Percentiles rank a stretch among this genome's conserved stretches.
Evolutionary conservation across 192 early-diverging fungal genomes (phyloP).

Genomic region (Backusella circina): DNA sequence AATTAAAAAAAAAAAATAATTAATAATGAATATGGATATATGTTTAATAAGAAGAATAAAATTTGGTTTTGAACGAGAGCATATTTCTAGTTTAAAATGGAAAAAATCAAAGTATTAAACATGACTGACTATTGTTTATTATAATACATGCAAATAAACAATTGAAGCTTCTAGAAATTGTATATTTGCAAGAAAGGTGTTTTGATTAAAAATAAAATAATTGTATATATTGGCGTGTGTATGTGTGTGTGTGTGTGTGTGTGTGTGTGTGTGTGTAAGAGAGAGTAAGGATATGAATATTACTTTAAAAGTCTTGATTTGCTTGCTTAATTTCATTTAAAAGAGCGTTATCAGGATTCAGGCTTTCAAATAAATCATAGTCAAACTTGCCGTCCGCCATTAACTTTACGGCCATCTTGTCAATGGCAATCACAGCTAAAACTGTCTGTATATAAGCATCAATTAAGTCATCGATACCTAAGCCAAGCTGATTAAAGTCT

Average conservation of each 20-base stretch:
- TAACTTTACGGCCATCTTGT: conserved; percentile 65
- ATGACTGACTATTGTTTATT: not conserved
- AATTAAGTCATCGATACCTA: conserved; percentile 84
- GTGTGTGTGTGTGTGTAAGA: conserved; percentile 66
- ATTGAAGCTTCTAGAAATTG: not conserved
- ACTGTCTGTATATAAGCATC: conserved; percentile 90
- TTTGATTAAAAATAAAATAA: not conserved
- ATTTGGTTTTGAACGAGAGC: not conserved
- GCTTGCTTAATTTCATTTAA: conserved; percentile 47
- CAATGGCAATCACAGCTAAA: conserved; percentile 79
- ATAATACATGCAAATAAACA: not conserved
- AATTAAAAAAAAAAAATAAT: too few species aligned
- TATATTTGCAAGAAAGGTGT: not conserved
- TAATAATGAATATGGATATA: too few species aligned
- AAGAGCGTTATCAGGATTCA: conserved; percentile 60
- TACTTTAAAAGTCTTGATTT: conserved; percentile 29
- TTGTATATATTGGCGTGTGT: conserved; percentile 48
- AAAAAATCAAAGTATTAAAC: not conserved
- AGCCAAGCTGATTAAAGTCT: conserved; percentile 83
- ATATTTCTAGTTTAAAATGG: not conserved
- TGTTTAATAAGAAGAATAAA: not conserved
- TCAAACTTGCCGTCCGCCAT: conserved; percentile 52
- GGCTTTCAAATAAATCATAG: conserved; percentile 50
- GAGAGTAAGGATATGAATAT: conserved; percentile 79
- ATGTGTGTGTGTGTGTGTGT: too few species aligned